Conservation (phyloP, 176 grass and related monocot species). For the Aegilops speltoides region DNA sequence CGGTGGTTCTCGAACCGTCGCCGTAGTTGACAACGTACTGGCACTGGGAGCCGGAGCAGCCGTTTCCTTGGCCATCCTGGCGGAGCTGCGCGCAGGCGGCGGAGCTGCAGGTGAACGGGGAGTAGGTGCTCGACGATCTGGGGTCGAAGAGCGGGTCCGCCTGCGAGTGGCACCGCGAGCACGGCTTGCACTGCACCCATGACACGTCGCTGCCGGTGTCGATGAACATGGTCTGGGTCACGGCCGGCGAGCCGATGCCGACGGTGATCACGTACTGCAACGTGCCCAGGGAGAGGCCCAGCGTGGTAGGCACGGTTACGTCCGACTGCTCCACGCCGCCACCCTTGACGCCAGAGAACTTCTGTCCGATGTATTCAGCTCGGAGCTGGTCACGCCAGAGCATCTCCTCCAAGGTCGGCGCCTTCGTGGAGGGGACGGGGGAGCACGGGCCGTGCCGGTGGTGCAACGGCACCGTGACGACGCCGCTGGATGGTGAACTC, state of each 20-base stretch:
- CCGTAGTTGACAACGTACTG: neutral
- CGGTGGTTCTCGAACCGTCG: neutral
- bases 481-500: too few relatives aligned
- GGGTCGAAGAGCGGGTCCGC: constrained; percentile 56
- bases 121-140: constrained; percentile 30
- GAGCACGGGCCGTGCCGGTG: too few relatives aligned
- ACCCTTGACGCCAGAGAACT: too few relatives aligned
- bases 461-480: too few relatives aligned
- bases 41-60: neutral
- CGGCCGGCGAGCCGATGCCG: constrained; percentile 39
- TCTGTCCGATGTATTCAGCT: too few relatives aligned
- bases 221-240: constrained; percentile 37
- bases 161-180: constrained; percentile 42
- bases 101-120: constrained; percentile 51
- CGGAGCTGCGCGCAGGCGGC: constrained; percentile 21
- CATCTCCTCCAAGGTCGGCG: too few relatives aligned
- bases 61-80: neutral
- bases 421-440: too few relatives aligned
- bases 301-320: too few relatives aligned
- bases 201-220: constrained; percentile 74
- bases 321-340: too few relatives aligned
- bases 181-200: constrained; percentile 75
- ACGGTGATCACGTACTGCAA: constrained; percentile 54
- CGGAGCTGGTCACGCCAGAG: too few relatives aligned
- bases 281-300: too few relatives aligned